Percentiles rank a stretch among this genome's conserved stretches.
These are phyloP conservation scores for Trametes gibbosa DNA, from an alignment of 768 basidiomycete species.

Conservation along the genomic window DNA sequence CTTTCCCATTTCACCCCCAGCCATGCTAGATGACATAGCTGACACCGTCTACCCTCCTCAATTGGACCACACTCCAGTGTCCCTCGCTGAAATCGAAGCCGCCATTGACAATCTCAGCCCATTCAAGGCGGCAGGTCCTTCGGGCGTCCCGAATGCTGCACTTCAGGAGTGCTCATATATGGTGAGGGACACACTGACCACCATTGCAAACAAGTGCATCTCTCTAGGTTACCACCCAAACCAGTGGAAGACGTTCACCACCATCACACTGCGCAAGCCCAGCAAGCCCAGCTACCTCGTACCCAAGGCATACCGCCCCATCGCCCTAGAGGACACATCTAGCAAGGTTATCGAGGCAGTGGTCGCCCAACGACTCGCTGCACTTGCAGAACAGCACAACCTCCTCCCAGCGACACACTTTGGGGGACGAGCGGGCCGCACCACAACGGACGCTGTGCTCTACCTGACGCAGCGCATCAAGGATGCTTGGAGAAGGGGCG, in stretches of 20 bases:
- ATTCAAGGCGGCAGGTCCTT: conserved; percentile 24
- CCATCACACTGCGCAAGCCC: conserved; percentile 35
- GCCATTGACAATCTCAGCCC: conserved; percentile 2
- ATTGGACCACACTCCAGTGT: too few relatives aligned
- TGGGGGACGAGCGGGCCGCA: conserved; percentile 21
- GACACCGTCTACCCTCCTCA: conserved; percentile 5
- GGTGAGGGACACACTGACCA: not conserved
- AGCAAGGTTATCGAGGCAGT: conserved; percentile 23
- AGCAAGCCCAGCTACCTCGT: conserved; percentile 33
- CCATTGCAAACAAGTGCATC: not conserved
- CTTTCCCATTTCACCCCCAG: conserved; percentile 20
- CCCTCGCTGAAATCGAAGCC: conserved; percentile 2
- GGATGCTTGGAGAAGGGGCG: conserved; percentile 20
- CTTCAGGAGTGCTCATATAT: not conserved
- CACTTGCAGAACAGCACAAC: not conserved
- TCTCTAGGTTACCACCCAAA: conserved; percentile 10
- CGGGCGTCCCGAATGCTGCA: conserved; percentile 24
- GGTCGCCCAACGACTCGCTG: conserved; percentile 3
- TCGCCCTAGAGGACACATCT: conserved; percentile 32
- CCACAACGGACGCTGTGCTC: conserved; percentile 28
- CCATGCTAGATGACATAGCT: not conserved
- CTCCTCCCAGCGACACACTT: conserved; percentile 24
- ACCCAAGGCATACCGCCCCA: conserved; percentile 36
- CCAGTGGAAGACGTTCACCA: conserved; percentile 27
- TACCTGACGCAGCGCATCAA: conserved; percentile 19